A percentile compares a stretch with the other conserved stretches of the same genome.
Conservation (phyloP, 257 asterid species). For the Solanum neorickii region DNA sequence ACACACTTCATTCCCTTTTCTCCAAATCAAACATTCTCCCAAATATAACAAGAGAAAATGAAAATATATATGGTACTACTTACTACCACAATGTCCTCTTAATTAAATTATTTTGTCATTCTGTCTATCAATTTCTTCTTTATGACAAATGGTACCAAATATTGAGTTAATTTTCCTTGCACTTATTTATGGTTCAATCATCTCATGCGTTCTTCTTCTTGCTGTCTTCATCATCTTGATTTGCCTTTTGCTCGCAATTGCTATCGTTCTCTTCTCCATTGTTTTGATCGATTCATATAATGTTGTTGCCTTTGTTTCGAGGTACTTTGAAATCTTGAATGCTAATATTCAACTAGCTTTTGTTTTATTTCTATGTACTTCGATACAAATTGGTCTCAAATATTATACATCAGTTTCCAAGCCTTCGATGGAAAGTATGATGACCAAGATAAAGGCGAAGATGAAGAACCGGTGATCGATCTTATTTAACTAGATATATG, state of each 20-base stretch:
- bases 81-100: neutral
- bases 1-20: conserved; percentile 17
- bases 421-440: neutral
- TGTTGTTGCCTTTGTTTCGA: neutral
- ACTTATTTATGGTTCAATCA: conserved; percentile 21
- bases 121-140: neutral
- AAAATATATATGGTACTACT: neutral
- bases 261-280: conserved; percentile 4
- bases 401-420: conserved; percentile 2
- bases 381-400: neutral
- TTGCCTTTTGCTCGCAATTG: conserved; percentile 10
- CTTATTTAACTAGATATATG: neutral
- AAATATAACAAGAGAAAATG: neutral
- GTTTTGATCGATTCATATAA: conserved; percentile 5
- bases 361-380: neutral
- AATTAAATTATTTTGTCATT: neutral
- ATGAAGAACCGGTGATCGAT: neutral
- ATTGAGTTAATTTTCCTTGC: conserved; percentile 20
- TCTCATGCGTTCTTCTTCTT: conserved; percentile 15
- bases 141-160: conserved; percentile 12
- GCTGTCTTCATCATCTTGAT: conserved; percentile 1
- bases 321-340: conserved; percentile 1
- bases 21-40: neutral
- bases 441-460: neutral
- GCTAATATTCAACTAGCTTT: conserved; percentile 16